A percentile compares a stretch with the other conserved stretches of the same genome.
Evolutionary conservation across 352 stramenopile species (phyloP).

Genomic region (Pythium insidiosum): DNA sequence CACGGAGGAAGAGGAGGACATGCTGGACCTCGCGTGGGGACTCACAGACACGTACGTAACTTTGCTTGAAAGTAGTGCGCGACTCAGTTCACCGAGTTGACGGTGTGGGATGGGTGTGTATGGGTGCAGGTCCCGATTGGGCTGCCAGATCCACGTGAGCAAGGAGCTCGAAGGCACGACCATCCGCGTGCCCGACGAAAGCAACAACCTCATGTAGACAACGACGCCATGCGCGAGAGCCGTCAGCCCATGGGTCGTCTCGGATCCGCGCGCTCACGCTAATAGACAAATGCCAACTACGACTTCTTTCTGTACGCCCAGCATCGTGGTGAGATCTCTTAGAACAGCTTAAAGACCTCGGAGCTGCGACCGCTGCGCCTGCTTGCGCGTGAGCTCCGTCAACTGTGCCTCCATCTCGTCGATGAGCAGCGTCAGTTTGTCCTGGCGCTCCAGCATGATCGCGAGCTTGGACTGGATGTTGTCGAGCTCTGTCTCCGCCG

Average conservation of each 20-base stretch:
- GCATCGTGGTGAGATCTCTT: no score
- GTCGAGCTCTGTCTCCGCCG: slow-evolving; percentile 68
- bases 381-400: slow-evolving; percentile 1
- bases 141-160: slow-evolving; percentile 88
- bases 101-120: neutral
- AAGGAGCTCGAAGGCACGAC: slow-evolving; percentile 81
- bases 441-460: slow-evolving; percentile 48
- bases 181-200: slow-evolving; percentile 84
- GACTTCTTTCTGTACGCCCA: no score
- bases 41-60: slow-evolving; percentile 87
- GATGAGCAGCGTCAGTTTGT: slow-evolving; percentile 32
- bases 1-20: slow-evolving; percentile 93
- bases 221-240: neutral
- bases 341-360: no score
- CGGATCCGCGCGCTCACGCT: no score
- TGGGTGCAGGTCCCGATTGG: slow-evolving; percentile 60
- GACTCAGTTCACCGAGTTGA: no score
- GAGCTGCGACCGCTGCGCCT: slow-evolving; percentile 7
- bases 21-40: slow-evolving; percentile 92
- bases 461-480: slow-evolving; percentile 57
- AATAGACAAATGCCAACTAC: no score
- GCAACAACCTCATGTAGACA: slow-evolving; percentile 85
- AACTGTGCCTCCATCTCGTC: slow-evolving; percentile 33
- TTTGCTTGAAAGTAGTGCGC: no score
- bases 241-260: no score